Evolutionary conservation across 2,329 filamentous ascomycete species (phyloP).

Genomic region (Hymenoscyphus linearis): DNA sequence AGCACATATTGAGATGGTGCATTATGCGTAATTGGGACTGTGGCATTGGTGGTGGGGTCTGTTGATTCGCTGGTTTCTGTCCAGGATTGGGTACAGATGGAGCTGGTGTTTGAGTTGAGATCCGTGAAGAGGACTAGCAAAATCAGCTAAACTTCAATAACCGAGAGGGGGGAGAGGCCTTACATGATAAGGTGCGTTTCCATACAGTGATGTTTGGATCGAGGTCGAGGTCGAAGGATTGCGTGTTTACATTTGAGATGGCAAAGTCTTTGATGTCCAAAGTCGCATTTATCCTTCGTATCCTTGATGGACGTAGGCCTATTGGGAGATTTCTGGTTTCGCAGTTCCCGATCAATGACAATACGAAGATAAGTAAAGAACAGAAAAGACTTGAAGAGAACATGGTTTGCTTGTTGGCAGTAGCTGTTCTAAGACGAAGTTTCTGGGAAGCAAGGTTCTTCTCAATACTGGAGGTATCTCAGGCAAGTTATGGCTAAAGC

Average conservation of each 20-base stretch:
- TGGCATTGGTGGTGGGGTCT: neutral
- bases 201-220: neutral
- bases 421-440: too few species aligned
- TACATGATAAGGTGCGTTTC: conserved; percentile 17
- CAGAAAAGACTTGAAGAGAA: neutral
- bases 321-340: neutral
- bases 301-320: neutral
- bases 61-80: conserved; percentile 3
- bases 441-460: neutral
- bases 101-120: conserved; percentile 28
- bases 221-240: neutral
- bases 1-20: neutral
- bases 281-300: neutral
- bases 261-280: neutral
- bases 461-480: neutral
- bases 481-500: neutral
- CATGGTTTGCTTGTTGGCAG: neutral
- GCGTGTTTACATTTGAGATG: neutral
- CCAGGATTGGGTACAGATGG: conserved; percentile 24
- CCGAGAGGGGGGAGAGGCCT: neutral
- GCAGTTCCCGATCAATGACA: neutral
- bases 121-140: conserved; percentile 26
- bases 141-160: neutral
- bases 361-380: neutral
- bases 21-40: neutral